A percentile compares a stretch with the other conserved stretches of the same genome.
These are phyloP conservation scores for Noccaea caerulescens DNA, from an alignment of 345 rosid species.

Conservation along the genomic window DNA sequence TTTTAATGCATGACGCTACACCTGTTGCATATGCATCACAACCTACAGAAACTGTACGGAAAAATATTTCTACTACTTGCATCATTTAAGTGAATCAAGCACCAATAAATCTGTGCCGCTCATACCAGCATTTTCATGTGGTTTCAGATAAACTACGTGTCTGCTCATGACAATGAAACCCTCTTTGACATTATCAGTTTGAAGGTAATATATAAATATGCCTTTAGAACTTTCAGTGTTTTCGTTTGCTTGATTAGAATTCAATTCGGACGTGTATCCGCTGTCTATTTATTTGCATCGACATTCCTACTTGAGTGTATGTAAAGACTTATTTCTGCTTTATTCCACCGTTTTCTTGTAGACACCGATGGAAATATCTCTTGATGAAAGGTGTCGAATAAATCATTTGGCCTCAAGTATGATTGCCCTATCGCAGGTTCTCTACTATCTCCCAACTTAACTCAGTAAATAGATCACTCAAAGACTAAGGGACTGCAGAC, in stretches of 20 bases:
- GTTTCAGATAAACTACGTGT: slow-evolving; percentile 81
- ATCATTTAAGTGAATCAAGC: slow-evolving; percentile 19
- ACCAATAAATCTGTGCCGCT: slow-evolving; percentile 16
- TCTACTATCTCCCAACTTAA: slow-evolving; percentile 25
- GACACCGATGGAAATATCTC: slow-evolving; percentile 77
- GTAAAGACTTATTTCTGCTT: slow-evolving; percentile 26
- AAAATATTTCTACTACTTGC: slow-evolving; percentile 20
- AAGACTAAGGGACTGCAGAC: slow-evolving; percentile 27
- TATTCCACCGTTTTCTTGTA: slow-evolving; percentile 46
- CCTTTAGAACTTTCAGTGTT: slow-evolving; percentile 12
- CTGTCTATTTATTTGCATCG: too few species aligned
- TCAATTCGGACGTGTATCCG: not conserved
- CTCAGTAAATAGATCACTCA: slow-evolving; percentile 2
- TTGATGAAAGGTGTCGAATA: slow-evolving; percentile 83
- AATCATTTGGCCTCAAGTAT: slow-evolving; percentile 85
- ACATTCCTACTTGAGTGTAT: not conserved
- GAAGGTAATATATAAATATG: slow-evolving; percentile 59
- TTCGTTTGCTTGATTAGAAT: slow-evolving; percentile 7
- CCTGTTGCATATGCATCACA: slow-evolving; percentile 77
- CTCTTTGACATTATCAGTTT: slow-evolving; percentile 80
- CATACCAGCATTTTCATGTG: slow-evolving; percentile 18
- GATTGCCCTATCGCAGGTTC: slow-evolving; percentile 85
- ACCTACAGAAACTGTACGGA: slow-evolving; percentile 78
- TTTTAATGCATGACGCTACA: slow-evolving; percentile 65
- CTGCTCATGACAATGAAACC: slow-evolving; percentile 99